Base-by-base conservation (phyloP, 2,329 filamentous ascomycete genomes). In the Hypoxylon sp. region DNA sequence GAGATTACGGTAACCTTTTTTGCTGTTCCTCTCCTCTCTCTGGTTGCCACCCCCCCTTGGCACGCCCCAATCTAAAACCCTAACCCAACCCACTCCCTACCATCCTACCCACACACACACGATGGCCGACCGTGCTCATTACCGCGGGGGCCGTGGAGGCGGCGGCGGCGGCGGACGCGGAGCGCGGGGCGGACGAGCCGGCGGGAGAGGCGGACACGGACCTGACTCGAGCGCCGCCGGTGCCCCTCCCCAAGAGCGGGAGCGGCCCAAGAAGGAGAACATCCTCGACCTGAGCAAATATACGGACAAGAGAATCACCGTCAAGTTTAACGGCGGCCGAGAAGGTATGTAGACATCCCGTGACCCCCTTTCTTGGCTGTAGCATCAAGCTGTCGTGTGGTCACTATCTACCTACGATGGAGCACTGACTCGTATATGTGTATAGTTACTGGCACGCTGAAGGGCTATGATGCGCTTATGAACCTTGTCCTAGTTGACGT, bases 391-490 rank as follows among this genome's bases (percentile, higher is more conserved):
- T n/a, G n/a, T n/a, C n/a, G n/a, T n/a, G n/a, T 34, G 19, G 22
- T 47, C 13, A n/a, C 32, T 32, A 34, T 28, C 11, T 17, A 49
- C 17, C 5, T 17, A 46, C 17, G 3, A 19, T 26, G 28, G 50
- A 54, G 13, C 56, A 32, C 44, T 57, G 49, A 56, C 47, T 10
- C 11, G 32, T 17, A 37, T 11, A 11, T 22, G 20, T 30, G 8
- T 51, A 3, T 49, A 97, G 94, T 97, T 59, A 90, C 89, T 52
- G 95, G 95, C 54, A 92, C 88, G 1, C 84, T 99, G 43, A 98
- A 98, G 79, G 95, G 95, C 66, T 98, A 94, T 78, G 95, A 99
- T 77, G 94, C 95, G 72, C 85, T 99, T 64, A 98, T 98, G 94
- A 99, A 99, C 77, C 84, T 99, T 65, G 95, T 99, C 24, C 83